Percentiles rank a stretch among this genome's conserved stretches.
phyloP scores from a whole-genome alignment of 2,329 filamentous ascomycete genomes.

The Colletotrichum scovillei region DNA sequence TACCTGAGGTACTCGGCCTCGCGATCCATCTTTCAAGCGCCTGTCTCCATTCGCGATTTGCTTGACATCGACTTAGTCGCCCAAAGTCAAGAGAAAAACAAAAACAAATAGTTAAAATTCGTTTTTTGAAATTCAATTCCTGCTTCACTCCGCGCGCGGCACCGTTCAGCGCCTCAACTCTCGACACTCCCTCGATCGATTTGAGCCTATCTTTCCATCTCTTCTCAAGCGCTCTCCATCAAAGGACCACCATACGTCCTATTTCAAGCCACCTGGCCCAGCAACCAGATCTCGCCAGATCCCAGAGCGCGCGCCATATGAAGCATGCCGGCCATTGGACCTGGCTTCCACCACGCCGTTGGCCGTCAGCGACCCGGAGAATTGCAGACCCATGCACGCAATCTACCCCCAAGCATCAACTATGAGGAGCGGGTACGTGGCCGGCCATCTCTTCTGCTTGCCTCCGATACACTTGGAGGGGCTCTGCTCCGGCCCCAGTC shows the following conservation, averaged over 20 bases:
- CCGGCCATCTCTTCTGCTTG: background rate
- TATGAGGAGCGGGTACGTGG: background rate
- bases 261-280: constrained; percentile 16
- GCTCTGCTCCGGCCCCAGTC: background rate
- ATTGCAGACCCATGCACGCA: constrained; percentile 18
- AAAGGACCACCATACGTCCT: background rate
- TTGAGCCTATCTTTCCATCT: constrained; percentile 23
- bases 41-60: constrained; percentile 14
- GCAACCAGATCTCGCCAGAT: background rate
- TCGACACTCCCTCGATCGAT: constrained; percentile 15
- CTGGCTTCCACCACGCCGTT: constrained; percentile 10
- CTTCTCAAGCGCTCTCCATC: constrained; percentile 27
- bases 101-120: background rate
- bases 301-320: constrained; percentile 35
- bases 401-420: background rate
- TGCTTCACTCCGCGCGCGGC: constrained; percentile 36
- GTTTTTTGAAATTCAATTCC: background rate
- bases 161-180: constrained; percentile 30
- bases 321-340: constrained; percentile 21
- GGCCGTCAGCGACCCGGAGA: constrained; percentile 25
- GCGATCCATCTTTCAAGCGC: background rate
- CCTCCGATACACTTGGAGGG: constrained; percentile 7
- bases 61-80: background rate
- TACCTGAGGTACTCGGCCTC: no score
- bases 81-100: background rate